phyloP scores from a whole-genome alignment of 305 asterid species.

The Solanum hybrid region DNA sequence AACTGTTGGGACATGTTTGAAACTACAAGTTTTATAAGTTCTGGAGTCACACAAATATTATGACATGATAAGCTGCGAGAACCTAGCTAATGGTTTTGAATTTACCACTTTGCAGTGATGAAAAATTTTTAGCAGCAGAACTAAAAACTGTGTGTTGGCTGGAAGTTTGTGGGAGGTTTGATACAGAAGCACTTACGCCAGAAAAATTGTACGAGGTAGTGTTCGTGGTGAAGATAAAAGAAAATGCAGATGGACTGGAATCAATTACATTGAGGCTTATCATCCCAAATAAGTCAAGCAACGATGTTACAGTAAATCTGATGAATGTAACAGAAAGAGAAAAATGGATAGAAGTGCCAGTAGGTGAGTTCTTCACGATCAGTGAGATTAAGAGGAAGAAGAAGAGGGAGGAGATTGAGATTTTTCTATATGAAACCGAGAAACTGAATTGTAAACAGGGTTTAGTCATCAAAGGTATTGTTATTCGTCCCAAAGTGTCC shows the following conservation, averaged over 20 bases:
- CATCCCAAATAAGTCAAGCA: background rate
- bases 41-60: background rate
- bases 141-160: background rate
- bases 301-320: background rate
- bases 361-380: background rate
- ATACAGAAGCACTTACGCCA: background rate
- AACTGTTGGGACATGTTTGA: background rate
- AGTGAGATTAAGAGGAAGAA: background rate
- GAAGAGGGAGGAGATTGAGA: background rate
- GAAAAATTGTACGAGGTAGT: background rate
- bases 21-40: background rate
- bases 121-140: background rate
- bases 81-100: background rate
- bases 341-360: background rate
- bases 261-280: background rate
- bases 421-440: background rate
- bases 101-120: background rate
- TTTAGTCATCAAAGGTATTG: background rate
- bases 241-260: background rate
- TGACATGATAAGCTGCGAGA: background rate
- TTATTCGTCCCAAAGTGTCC: background rate
- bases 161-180: background rate
- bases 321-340: background rate
- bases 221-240: background rate
- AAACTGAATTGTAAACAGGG: background rate